Base-by-base conservation (phyloP, 2,329 filamentous ascomycete species). In the Graphilbum fragrans region DNA sequence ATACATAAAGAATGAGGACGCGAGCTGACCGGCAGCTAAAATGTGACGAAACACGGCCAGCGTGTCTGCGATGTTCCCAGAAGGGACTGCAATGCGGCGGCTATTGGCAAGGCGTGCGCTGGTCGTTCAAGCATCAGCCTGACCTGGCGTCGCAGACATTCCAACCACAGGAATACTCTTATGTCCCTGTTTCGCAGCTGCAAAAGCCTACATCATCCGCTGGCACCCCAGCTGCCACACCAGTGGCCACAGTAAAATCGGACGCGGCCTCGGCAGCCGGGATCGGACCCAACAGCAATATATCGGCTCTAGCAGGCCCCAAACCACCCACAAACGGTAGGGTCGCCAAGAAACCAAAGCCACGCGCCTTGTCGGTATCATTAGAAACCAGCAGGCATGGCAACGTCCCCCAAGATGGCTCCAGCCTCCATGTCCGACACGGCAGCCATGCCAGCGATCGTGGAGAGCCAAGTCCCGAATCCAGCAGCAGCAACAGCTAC, bases 91-190 rank as follows among this genome's bases (percentile, higher is more conserved):
- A 49, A 19, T 56, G 54, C 33, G 49, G 49, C n/a, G 54, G 54
- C 4, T 56, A 55, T 37, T 47, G 46, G 19, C 49, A 54, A 16
- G 54, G 56, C 18, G 54, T 62, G 33, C 57, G 57, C 23, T 63
- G 61, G 61, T 62, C 61, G 0, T 62, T 59, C 45, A 63, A 63
- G 31, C 58, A 63, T 41, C 59, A 63, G 49, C 41, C 41, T 12
- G 38, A 43, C n/a, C 38, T 43, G 17, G 25, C 37, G 5, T 17
- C 37, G 16, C 27, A 31, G 7, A 7, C 41, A 8, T 39, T 32
- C 17, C 34, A 31, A n/a, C 5, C 20, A 6, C 41, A 35, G 12
- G 21, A 41, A 14, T 41, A 19, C 16, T 27, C 39, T 6, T 36
- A 22, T 6, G 17, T 17, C 16, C 18, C 40, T 6, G 25, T 35